Evolutionary conservation across 805 yeast genomes (phyloP), one percentile per base, ranked within the genome.

Genomic region (Wickerhamiella brachini): DNA sequence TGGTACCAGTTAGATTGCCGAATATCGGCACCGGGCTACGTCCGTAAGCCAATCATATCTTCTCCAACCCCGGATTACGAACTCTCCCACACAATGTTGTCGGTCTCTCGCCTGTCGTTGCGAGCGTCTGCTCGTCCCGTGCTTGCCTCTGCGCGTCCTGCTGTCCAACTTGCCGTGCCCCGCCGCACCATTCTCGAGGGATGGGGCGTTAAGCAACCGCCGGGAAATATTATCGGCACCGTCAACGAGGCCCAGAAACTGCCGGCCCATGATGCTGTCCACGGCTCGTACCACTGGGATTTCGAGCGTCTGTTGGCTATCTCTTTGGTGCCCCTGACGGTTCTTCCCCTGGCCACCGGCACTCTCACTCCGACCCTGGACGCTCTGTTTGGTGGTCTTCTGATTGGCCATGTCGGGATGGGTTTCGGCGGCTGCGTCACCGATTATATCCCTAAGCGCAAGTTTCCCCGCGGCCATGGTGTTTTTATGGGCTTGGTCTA

Each of bases 251-350:
- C 97, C 15, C 83, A 75, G 61, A 69, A 71, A 34, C 70, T 78
- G 15, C 97, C 97, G 41, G 67, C 72, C 42, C 65, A 80, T 5
- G 72, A 77, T 61, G 77, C 73, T 57, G 62, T 72, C 48, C 89
- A 87, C 62, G 97, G 97, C 47, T 84, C 94, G 22, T 76, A 79
- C 65, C 97, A 89, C 72, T 90, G 98, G 98, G 72, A 85, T n/a
- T 80, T 81, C 60, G 98, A 90, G 73, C 78, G 85, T 59, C 61
- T 78, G 4, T 69, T 87, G 37, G 74, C 94, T 3, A 65, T 82
- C 17, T 78, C 81, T 10, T 71, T 89, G 65, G 75, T 87, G 22
- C 98, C 98, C 31, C 70, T 90, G 54, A 74, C 80, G 26, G 75
- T 82, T 41, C 70, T 81, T 21, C 95, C 97, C 21, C 77, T 88